Conservation (phyloP, 768 basidiomycete genomes). For the Tylopilus vinaceipallidus region DNA sequence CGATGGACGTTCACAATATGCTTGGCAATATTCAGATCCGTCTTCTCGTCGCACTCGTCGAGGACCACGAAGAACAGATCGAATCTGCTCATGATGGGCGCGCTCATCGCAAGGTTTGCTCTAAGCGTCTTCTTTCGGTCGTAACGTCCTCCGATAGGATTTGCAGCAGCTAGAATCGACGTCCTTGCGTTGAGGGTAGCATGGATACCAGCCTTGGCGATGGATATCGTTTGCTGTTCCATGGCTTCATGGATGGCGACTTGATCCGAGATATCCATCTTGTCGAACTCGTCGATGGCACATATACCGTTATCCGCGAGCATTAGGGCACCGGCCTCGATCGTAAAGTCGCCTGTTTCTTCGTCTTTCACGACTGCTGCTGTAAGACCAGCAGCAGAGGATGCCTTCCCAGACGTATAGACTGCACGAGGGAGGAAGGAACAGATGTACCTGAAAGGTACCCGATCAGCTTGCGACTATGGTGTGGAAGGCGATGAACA, state of each 20-base stretch:
- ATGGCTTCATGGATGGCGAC: constrained; percentile 99
- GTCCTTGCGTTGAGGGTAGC: constrained; percentile 97
- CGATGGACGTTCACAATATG: constrained; percentile 99
- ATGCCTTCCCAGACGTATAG: constrained; percentile 99
- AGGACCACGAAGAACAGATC: constrained; percentile 98
- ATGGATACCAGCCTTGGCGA: constrained; percentile 98
- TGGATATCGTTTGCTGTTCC: constrained; percentile 99
- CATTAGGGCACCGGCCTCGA: constrained; percentile 99
- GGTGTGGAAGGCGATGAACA: constrained; percentile 5
- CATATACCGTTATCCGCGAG: constrained; percentile 99
- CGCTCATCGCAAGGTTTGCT: constrained; percentile 95
- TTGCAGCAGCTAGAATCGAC: constrained; percentile 95
- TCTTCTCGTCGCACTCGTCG: constrained; percentile 93
- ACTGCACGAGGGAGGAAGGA: constrained; percentile 97
- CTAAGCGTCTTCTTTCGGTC: constrained; percentile 90
- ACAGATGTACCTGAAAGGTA: constrained; percentile 78
- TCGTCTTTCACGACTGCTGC: constrained; percentile 98
- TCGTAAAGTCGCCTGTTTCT: constrained; percentile 98
- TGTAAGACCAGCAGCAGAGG: constrained; percentile 97
- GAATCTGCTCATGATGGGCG: constrained; percentile 98
- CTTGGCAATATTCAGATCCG: constrained; percentile 89
- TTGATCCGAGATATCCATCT: constrained; percentile 98
- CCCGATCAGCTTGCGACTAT: not conserved
- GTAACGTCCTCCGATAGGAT: constrained; percentile 95
- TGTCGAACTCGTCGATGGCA: constrained; percentile 99